These are phyloP conservation scores for Linum tenue DNA, from an alignment of 345 rosid genomes.

Conservation along the genomic window DNA sequence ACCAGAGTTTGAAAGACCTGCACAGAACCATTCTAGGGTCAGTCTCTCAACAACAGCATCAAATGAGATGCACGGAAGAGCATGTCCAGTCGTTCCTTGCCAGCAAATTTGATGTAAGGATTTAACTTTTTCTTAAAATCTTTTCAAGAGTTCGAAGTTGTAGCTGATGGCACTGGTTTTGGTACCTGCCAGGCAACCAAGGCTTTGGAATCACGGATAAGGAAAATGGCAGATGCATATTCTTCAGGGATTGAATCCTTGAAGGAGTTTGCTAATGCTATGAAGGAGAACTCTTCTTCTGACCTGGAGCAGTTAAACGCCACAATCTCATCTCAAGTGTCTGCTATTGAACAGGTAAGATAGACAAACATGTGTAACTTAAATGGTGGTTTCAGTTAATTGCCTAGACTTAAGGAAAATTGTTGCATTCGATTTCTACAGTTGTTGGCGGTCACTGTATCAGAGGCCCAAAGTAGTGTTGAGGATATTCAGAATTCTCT, in stretches of 20 bases:
- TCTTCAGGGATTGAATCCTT: slow-evolving; percentile 45
- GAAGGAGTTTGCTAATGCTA: slow-evolving; percentile 40
- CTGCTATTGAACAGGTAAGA: slow-evolving; percentile 50
- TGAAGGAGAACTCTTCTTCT: slow-evolving; percentile 44
- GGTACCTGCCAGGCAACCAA: slow-evolving; percentile 49
- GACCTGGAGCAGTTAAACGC: slow-evolving; percentile 42
- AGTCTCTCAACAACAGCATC: slow-evolving; percentile 79
- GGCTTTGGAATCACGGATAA: slow-evolving; percentile 44
- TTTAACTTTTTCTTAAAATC: neutral
- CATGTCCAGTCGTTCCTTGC: slow-evolving; percentile 53
- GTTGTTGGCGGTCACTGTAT: slow-evolving; percentile 44
- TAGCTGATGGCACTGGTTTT: slow-evolving; percentile 11
- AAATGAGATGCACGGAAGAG: slow-evolving; percentile 74
- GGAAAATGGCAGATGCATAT: slow-evolving; percentile 42
- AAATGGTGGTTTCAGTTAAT: neutral
- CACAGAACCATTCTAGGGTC: slow-evolving; percentile 65
- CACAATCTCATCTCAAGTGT: slow-evolving; percentile 35
- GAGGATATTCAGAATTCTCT: slow-evolving; percentile 47
- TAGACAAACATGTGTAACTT: neutral
- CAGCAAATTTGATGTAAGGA: slow-evolving; percentile 72
- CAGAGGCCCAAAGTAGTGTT: slow-evolving; percentile 49
- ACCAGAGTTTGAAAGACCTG: slow-evolving; percentile 54
- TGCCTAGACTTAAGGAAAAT: neutral
- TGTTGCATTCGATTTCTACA: slow-evolving; percentile 16
- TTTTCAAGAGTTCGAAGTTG: neutral